A percentile compares a stretch with the other conserved stretches of the same genome.
phyloP scores from a whole-genome alignment of 1,139 yeast species.

The Nakaseomyces delphensis region DNA sequence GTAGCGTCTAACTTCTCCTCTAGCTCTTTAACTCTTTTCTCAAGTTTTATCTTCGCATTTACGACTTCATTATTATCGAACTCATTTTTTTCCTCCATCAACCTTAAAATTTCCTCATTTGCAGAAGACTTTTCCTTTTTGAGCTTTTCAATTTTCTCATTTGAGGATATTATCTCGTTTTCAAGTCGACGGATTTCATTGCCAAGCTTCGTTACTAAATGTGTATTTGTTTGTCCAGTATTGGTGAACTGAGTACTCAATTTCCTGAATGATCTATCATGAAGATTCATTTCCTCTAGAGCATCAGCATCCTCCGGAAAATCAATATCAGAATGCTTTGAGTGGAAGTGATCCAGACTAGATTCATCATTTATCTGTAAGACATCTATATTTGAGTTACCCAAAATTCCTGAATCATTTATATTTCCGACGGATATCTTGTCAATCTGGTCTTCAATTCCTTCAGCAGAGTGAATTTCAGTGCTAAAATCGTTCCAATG shows the following conservation, averaged over 20 bases:
- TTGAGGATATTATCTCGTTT: constrained; percentile 58
- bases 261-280: constrained; percentile 8
- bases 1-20: constrained; percentile 48
- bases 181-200: constrained; percentile 72
- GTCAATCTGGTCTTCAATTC: not conserved
- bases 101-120: constrained; percentile 54
- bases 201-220: constrained; percentile 28
- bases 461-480: not conserved
- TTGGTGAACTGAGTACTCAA: constrained; percentile 12
- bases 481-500: constrained; percentile 1
- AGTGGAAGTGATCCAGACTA: not conserved
- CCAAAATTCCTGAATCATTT: not conserved
- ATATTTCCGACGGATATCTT: constrained; percentile 1
- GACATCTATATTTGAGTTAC: not conserved
- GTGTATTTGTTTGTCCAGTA: constrained; percentile 24
- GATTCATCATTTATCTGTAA: not conserved
- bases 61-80: constrained; percentile 34
- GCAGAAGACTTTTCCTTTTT: constrained; percentile 54
- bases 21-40: constrained; percentile 35
- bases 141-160: constrained; percentile 52
- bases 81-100: constrained; percentile 48
- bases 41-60: constrained; percentile 33
- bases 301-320: constrained; percentile 26
- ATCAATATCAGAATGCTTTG: constrained; percentile 7
- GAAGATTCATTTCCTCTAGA: constrained; percentile 11